Conservation (phyloP, 2,329 filamentous ascomycete species). For the Penicillium expansum region DNA sequence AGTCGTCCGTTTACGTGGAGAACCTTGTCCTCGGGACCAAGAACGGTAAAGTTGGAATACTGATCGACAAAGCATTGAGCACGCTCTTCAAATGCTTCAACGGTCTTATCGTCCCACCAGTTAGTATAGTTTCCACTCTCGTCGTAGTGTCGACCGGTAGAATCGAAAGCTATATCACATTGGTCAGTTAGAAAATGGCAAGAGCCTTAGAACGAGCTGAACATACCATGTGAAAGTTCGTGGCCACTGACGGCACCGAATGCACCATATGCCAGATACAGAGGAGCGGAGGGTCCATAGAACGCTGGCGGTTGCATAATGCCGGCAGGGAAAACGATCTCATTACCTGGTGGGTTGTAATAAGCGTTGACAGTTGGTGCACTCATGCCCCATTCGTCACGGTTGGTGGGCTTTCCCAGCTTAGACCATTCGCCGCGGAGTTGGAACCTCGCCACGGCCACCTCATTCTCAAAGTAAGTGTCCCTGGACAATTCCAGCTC, state of each 20-base stretch:
- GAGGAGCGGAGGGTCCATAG: constrained; percentile 56
- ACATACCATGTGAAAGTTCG: constrained; percentile 60
- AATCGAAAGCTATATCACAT: constrained; percentile 57
- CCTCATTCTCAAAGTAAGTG: constrained; percentile 58
- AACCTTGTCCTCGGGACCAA: constrained; percentile 54
- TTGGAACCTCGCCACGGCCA: constrained; percentile 52
- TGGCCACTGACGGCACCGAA: constrained; percentile 67
- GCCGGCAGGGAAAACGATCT: constrained; percentile 67
- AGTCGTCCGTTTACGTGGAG: constrained; percentile 62
- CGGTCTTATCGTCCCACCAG: constrained; percentile 65
- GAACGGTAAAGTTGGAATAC: constrained; percentile 60
- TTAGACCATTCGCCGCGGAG: constrained; percentile 55
- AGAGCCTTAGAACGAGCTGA: not conserved
- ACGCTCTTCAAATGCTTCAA: constrained; percentile 57
- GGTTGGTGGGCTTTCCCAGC: constrained; percentile 60
- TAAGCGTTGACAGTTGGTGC: constrained; percentile 65
- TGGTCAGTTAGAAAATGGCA: constrained; percentile 2
- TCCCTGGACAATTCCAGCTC: constrained; percentile 51
- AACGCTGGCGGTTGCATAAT: constrained; percentile 70
- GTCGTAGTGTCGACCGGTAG: constrained; percentile 63
- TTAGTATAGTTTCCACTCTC: constrained; percentile 62
- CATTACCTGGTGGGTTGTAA: constrained; percentile 63
- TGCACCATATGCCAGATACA: constrained; percentile 66
- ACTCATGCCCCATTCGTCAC: constrained; percentile 60
- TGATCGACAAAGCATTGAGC: constrained; percentile 67